Evolutionary conservation across 805 yeast genomes (phyloP), one percentile per base, ranked within the genome.

Genomic region (Kluyveromyces wickerhamii): DNA sequence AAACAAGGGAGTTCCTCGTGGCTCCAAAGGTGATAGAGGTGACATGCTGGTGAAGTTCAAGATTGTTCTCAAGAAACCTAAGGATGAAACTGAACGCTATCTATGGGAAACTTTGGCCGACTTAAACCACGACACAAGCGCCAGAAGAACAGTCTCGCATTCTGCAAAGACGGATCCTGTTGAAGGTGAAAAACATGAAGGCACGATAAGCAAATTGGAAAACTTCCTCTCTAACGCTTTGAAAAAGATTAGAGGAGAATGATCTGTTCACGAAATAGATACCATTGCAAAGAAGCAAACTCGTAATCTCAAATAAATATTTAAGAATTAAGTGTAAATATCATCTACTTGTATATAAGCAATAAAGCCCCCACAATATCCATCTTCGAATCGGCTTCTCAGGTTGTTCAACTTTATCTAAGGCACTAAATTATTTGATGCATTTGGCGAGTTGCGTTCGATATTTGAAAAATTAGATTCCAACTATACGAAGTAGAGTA

Each of bases 71-170:
- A 64, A 78, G 47, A 72, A 77, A 38, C 94, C 97, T 2, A 70
- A 71, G 36, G 79, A 83, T 16, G 83, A 89, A 10, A 79, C 92
- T 1, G 95, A 92, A 57, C 79, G 78, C 9, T 94, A 94, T 19
- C 65, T 92, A 36, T 69, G 94, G 50, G 99, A 92, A 57, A 95
- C 96, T 0, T 69, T 92, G 43, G 98, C 99, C 1, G 96, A 87
- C 52, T 81, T 94, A 2, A 72, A 81, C 32, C 75, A 82, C 39
- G 99, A 92, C 57, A 66, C 67, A 27, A 70, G 67, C 16, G 98
- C 98, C 3, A 81, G 72, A 46, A 67, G 94, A 43, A 65, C 78
- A 9, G 39, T 45, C 18, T 31, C 44, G 3, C 38, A 27, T 14
- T 34, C 36, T 15, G 14, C 27, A 11, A 31, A 15, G 10, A 32